Conservation (phyloP, 306 rosid genomes). For the Dryas drummondii region DNA sequence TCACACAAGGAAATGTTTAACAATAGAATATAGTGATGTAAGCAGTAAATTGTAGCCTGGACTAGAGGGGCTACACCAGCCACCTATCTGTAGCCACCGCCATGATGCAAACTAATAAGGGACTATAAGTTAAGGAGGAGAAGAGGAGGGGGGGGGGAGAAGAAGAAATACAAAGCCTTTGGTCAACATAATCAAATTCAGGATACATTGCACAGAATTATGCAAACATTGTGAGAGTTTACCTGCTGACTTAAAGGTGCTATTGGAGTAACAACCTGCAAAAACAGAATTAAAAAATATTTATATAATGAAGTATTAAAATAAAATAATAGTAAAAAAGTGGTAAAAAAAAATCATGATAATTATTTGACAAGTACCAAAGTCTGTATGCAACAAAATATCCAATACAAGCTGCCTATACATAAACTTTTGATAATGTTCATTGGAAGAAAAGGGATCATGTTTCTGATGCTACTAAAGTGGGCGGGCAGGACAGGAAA, state of each 20-base stretch:
- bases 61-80: neutral
- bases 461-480: conserved; percentile 2
- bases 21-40: neutral
- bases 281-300: neutral
- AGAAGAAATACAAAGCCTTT: neutral
- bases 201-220: neutral
- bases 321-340: no score
- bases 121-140: neutral
- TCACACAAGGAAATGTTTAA: neutral
- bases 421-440: neutral
- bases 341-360: no score
- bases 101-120: neutral
- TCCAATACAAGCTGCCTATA: neutral
- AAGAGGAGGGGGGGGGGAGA: no score
- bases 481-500: neutral
- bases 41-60: neutral
- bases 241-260: conserved; percentile 99
- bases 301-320: no score
- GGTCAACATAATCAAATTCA: neutral
- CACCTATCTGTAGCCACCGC: neutral
- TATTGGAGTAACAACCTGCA: conserved; percentile 97
- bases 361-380: no score
- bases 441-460: neutral
- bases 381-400: neutral
- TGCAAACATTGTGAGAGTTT: conserved; percentile 20